Evolutionary conservation across 2,329 filamentous ascomycete genomes (phyloP).

Genomic region (Penicillium sp.): DNA sequence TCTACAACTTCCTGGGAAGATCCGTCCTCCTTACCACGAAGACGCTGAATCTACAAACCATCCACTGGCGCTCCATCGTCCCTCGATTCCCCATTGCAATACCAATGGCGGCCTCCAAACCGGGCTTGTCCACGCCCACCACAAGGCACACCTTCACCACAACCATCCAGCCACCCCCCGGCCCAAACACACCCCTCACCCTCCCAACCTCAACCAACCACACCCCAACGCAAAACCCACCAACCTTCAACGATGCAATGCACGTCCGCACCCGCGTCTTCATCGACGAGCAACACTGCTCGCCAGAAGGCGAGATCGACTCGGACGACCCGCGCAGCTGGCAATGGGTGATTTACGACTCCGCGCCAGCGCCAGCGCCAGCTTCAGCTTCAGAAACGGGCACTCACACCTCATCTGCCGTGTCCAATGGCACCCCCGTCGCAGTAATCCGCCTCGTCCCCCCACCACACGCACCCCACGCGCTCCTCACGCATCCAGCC

Average conservation of each 20-base stretch:
- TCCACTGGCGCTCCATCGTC: no score
- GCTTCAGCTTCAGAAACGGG: conserved; percentile 19
- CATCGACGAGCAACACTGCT: conserved; percentile 58
- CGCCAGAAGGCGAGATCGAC: conserved; percentile 73
- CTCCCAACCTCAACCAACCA: conserved; percentile 21
- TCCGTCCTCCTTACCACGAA: no score
- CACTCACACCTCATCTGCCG: no score
- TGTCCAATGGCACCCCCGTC: conserved; percentile 52
- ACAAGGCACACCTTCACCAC: conserved; percentile 11
- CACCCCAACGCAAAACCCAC: conserved; percentile 41
- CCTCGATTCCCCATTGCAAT: no score
- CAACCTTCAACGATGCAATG: conserved; percentile 63
- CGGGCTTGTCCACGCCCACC: background rate
- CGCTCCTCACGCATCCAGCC: conserved; percentile 34
- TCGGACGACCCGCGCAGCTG: conserved; percentile 75
- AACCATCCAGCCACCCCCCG: conserved; percentile 31
- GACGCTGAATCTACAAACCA: no score
- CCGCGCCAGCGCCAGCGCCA: conserved; percentile 19
- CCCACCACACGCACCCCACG: conserved; percentile 70
- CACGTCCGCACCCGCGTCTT: conserved; percentile 60
- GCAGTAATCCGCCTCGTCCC: conserved; percentile 80
- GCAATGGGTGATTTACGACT: conserved; percentile 84
- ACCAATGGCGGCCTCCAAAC: background rate
- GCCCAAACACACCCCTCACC: conserved; percentile 14
- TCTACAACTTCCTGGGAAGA: no score